Evolutionary conservation across 257 asterid genomes (phyloP).

Genomic region (Eucommia ulmoides): DNA sequence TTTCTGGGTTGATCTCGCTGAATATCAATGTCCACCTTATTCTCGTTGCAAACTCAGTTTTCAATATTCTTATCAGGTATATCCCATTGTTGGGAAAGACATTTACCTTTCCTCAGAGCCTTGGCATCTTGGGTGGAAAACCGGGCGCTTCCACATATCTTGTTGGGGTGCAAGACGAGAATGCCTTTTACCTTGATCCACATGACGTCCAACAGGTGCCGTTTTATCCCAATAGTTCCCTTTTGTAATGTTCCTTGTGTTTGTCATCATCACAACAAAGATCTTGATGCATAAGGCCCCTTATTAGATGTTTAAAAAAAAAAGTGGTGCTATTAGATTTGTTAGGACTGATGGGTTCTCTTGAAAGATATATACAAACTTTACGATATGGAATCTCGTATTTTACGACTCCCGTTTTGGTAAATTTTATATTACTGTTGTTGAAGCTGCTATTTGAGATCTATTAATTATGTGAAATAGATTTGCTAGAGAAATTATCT

Average conservation of each 20-base stretch:
- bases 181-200: slow-evolving; percentile 89
- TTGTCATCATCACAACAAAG: background rate
- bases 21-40: too few species aligned
- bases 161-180: slow-evolving; percentile 93
- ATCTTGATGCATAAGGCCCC: background rate
- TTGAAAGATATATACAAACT: background rate
- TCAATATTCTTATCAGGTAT: slow-evolving; percentile 37
- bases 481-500: too few species aligned
- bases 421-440: too few species aligned
- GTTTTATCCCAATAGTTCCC: background rate
- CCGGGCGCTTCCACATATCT: slow-evolving; percentile 96
- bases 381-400: background rate
- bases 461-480: too few species aligned
- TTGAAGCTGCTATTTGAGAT: too few species aligned
- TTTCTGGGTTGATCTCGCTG: too few species aligned
- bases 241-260: background rate
- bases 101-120: slow-evolving; percentile 89
- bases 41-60: too few species aligned
- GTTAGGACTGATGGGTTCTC: background rate
- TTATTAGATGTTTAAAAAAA: background rate
- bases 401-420: background rate
- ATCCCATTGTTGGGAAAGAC: slow-evolving; percentile 76
- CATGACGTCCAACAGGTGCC: slow-evolving; percentile 93
- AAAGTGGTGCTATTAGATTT: background rate
- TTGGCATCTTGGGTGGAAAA: slow-evolving; percentile 90